Conservation (phyloP, 495 filamentous ascomycete genomes). For the Penicillium macrosclerotiorum region DNA sequence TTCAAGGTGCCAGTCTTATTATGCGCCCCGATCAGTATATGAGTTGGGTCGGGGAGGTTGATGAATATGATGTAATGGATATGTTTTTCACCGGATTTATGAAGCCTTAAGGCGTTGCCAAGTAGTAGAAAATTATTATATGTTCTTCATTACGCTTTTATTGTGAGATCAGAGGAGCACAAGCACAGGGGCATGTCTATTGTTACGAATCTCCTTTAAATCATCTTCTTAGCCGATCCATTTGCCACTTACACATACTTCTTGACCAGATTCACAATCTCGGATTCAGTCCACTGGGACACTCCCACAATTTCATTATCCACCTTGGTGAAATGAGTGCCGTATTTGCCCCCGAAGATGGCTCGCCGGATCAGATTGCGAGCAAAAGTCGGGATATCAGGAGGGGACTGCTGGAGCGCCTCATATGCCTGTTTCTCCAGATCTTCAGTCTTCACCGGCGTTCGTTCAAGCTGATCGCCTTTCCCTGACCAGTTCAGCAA, state of each 20-base stretch:
- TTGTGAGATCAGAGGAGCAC: too few relatives aligned
- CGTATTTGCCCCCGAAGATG: slow-evolving; percentile 6
- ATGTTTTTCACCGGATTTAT: slow-evolving; percentile 16
- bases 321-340: slow-evolving; percentile 1
- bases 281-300: slow-evolving; percentile 3
- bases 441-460: slow-evolving; percentile 6
- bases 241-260: too few relatives aligned
- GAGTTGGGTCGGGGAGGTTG: slow-evolving; percentile 54
- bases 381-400: slow-evolving; percentile 6
- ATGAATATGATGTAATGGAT: slow-evolving; percentile 34
- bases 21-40: slow-evolving; percentile 65
- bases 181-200: too few relatives aligned
- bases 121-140: too few relatives aligned
- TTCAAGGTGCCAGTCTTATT: slow-evolving; percentile 55
- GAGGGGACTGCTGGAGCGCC: slow-evolving; percentile 8
- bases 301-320: slow-evolving; percentile 20
- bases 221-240: too few relatives aligned
- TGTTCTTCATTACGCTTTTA: too few relatives aligned
- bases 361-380: slow-evolving; percentile 6
- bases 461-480: slow-evolving; percentile 1
- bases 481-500: slow-evolving; percentile 46
- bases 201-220: too few relatives aligned
- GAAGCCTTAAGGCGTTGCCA: slow-evolving; percentile 1
- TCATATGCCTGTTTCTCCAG: slow-evolving; percentile 11
- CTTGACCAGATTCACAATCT: slow-evolving; percentile 10